Conservation (phyloP, 1,284 basidiomycete genomes). For the Boletus sp. region DNA sequence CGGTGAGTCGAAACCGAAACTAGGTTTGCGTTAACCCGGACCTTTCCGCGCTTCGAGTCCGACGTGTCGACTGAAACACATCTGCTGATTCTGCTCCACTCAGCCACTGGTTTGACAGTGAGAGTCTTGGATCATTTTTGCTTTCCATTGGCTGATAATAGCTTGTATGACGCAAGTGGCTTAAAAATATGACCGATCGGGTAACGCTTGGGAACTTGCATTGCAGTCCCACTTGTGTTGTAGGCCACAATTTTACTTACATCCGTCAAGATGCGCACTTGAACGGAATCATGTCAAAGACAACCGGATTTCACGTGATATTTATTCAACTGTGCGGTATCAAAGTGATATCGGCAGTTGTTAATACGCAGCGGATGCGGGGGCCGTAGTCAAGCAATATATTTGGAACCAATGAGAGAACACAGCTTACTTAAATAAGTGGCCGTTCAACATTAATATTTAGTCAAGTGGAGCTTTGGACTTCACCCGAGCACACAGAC, state of each 20-base stretch:
- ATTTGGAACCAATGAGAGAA: neutral
- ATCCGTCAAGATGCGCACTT: neutral
- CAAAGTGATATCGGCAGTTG: neutral
- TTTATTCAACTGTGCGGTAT: neutral
- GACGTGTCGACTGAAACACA: constrained; percentile 19
- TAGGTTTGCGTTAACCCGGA: too few relatives aligned
- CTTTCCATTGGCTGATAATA: constrained; percentile 7
- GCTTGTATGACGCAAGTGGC: neutral
- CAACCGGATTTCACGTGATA: neutral
- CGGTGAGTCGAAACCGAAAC: neutral
- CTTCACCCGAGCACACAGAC: neutral
- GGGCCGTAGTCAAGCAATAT: neutral
- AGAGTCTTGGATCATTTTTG: neutral
- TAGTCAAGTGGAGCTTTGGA: constrained; percentile 14
- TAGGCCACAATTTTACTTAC: neutral
- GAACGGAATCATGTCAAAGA: neutral
- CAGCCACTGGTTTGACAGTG: constrained; percentile 9
- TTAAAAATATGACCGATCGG: neutral
- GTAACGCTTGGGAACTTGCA: neutral
- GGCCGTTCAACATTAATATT: neutral
- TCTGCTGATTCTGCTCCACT: constrained; percentile 26
- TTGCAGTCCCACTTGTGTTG: neutral
- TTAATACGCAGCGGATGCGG: neutral
- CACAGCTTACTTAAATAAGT: too few relatives aligned
- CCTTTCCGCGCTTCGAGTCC: neutral